Conservation (phyloP, 2,329 filamentous ascomycete species). For the Colletotrichum eremochloae region DNA sequence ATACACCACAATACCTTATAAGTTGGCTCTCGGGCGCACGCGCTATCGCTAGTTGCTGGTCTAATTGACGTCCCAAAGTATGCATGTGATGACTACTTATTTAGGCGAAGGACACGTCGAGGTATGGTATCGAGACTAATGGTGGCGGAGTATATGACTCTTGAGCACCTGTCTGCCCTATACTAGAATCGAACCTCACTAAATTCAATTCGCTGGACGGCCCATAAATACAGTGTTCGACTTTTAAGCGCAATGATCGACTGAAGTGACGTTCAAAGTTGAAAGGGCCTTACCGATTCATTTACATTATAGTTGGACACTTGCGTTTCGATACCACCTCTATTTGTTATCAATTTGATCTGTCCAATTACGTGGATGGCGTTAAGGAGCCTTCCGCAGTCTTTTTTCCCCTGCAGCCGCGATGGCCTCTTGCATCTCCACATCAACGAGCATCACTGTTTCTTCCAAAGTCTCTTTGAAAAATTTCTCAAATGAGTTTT, state of each 20-base stretch:
- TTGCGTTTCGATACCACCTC: not conserved
- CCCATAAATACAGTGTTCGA: not conserved
- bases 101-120: too few relatives aligned
- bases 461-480: conserved; percentile 21
- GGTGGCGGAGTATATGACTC: too few relatives aligned
- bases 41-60: not conserved
- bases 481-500: conserved; percentile 24
- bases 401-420: conserved; percentile 1
- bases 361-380: not conserved
- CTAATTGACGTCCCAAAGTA: too few relatives aligned
- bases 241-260: not conserved
- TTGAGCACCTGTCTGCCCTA: not conserved
- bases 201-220: not conserved
- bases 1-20: not conserved
- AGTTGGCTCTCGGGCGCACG: not conserved
- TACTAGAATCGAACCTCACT: not conserved
- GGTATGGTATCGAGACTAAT: not conserved
- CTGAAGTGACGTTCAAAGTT: not conserved
- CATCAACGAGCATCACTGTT: conserved; percentile 6
- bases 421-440: conserved; percentile 15
- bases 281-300: not conserved
- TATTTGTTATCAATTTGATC: not conserved
- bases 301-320: conserved; percentile 4
- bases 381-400: not conserved
- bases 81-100: not conserved